Evolutionary conservation across 495 filamentous ascomycete species (phyloP), one percentile per base, ranked within the genome.

Genomic region (Chlorociboria aeruginascens): DNA sequence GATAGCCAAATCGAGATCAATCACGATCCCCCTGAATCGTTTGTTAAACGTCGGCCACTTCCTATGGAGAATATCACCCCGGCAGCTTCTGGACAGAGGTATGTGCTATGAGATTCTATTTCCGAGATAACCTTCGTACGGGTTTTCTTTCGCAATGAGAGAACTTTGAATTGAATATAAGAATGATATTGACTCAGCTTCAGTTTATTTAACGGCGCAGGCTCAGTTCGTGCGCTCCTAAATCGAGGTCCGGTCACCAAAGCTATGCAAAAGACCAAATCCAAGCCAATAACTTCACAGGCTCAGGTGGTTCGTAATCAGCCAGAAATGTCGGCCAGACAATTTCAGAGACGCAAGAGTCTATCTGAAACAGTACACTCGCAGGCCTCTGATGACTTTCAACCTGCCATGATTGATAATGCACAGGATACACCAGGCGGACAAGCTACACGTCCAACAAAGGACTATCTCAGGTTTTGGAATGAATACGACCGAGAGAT

Each of bases 1-100:
- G 39, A 56, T 32, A 54, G 40, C 10, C 50, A 59, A 45, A 12
- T 45, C 20, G 40, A 51, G 2, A 17, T 51, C 20, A 31, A 45
- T 8, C 35, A 47, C 38, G 37, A 49, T 11, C 36, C 41, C 13
- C 47, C 44, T 25, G 13, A 32, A 31, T 17, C 49, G 25, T 13
- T 30, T 32, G 46, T 31, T 17, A 35, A 20, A 39, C 44, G 16
- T 16, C 2, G 38, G 37, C 37, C 37, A 16, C 46, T 30, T 8
- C 36, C 52, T 14, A 8, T 44, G 14, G 40, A 32, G 3, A 32
- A 43, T 32, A 55, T 55, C n/a, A 40, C 30, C n/a, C 43, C 46
- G 16, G 30, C 11, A 7, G 16, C 14, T 32, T 7, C 33, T 43
- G 43, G 47, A 12, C 31, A 43, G 33, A 56, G 40, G 53, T 56